Percentiles rank a stretch among this genome's conserved stretches.
phyloP scores from a whole-genome alignment of 2,329 filamentous ascomycete genomes.

The Trichoderma oligosporum region DNA sequence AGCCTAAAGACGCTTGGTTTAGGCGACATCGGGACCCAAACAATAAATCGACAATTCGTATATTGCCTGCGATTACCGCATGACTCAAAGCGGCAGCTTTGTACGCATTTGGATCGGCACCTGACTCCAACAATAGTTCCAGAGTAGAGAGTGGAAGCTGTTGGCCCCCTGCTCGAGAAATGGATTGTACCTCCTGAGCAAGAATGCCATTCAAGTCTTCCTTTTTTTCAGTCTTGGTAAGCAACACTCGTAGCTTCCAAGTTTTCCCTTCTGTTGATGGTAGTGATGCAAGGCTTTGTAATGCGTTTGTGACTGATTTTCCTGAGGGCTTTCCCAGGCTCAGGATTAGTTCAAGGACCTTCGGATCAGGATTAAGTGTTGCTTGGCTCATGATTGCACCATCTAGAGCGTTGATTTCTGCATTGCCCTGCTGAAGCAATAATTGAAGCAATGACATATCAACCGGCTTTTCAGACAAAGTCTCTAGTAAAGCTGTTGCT shows the following conservation, averaged over 20 bases:
- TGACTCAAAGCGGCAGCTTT: slow-evolving; percentile 50
- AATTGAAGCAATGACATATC: slow-evolving; percentile 49
- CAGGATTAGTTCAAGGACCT: slow-evolving; percentile 47
- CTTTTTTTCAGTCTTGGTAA: slow-evolving; percentile 42
- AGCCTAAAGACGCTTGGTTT: slow-evolving; percentile 42
- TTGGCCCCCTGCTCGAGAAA: slow-evolving; percentile 37
- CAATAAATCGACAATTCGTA: slow-evolving; percentile 47
- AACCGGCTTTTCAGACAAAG: slow-evolving; percentile 43
- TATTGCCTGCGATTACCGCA: slow-evolving; percentile 46
- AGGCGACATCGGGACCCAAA: slow-evolving; percentile 38
- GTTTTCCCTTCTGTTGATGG: slow-evolving; percentile 46
- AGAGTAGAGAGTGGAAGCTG: slow-evolving; percentile 41
- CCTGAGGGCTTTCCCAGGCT: slow-evolving; percentile 43
- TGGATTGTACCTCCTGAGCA: slow-evolving; percentile 47
- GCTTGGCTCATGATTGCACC: slow-evolving; percentile 44
- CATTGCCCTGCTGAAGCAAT: slow-evolving; percentile 49
- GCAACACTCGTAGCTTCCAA: slow-evolving; percentile 47
- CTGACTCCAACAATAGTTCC: slow-evolving; percentile 45
- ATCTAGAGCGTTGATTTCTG: slow-evolving; percentile 49
- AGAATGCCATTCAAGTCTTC: slow-evolving; percentile 45
- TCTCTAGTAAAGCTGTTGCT: slow-evolving; percentile 40
- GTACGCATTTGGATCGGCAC: slow-evolving; percentile 53
- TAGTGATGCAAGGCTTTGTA: slow-evolving; percentile 42
- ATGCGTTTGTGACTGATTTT: slow-evolving; percentile 41
- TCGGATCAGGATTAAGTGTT: slow-evolving; percentile 42